These are phyloP conservation scores for Rhododendron griersonianum DNA, from an alignment of 148 eudicot genomes.

Conservation along the genomic window DNA sequence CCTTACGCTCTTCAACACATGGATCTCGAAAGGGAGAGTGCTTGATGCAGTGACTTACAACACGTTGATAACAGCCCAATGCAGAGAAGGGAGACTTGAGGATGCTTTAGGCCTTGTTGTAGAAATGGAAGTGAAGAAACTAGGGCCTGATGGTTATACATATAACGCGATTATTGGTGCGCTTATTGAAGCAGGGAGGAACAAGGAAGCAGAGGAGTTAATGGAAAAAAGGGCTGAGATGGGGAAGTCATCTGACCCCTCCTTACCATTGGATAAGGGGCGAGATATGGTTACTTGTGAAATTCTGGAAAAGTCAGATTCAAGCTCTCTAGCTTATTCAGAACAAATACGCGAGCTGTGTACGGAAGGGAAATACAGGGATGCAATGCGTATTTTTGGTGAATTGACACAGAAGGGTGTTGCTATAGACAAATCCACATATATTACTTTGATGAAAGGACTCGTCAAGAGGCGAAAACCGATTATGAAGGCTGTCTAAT, in stretches of 20 bases:
- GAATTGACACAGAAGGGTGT: constrained; percentile 50
- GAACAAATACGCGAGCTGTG: constrained; percentile 59
- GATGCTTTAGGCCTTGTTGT: constrained; percentile 57
- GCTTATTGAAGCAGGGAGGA: constrained; percentile 46
- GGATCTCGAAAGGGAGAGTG: constrained; percentile 63
- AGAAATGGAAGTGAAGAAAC: constrained; percentile 60
- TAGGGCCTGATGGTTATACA: constrained; percentile 66
- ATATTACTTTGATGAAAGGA: constrained; percentile 62
- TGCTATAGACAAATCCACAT: constrained; percentile 38
- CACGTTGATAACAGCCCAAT: constrained; percentile 60
- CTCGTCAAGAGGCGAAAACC: constrained; percentile 52
- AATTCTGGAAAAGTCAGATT: constrained; percentile 27
- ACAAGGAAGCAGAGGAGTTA: constrained; percentile 59
- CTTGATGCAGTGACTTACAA: constrained; percentile 73
- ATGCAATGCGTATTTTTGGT: constrained; percentile 56
- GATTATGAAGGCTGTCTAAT: constrained; percentile 19
- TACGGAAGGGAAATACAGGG: constrained; percentile 49
- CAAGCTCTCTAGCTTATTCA: constrained; percentile 32
- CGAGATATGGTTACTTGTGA: constrained; percentile 19
- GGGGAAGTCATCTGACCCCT: constrained; percentile 20
- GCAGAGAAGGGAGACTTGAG: constrained; percentile 63
- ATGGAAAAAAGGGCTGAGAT: constrained; percentile 30
- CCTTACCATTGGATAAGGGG: constrained; percentile 17
- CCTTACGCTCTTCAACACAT: constrained; percentile 54
- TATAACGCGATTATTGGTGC: constrained; percentile 54